Evolutionary conservation across 352 stramenopile species (phyloP).

Genomic region (Phytopythium sindhum): DNA sequence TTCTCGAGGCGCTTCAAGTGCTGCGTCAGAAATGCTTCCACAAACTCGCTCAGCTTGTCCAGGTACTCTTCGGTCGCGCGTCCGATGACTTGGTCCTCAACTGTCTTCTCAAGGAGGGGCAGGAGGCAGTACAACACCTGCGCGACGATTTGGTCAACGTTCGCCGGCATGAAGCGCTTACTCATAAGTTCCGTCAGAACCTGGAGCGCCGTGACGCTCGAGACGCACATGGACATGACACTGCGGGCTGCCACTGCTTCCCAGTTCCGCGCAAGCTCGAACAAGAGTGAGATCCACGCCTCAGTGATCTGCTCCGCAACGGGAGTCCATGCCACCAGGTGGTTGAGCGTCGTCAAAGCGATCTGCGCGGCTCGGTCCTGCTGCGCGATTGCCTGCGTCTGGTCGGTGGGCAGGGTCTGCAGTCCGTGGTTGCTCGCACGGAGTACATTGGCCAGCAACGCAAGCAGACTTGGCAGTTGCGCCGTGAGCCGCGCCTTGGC

Average conservation of each 20-base stretch:
- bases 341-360: slow-evolving; percentile 52
- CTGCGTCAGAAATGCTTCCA: slow-evolving; percentile 70
- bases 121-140: slow-evolving; percentile 52
- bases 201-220: slow-evolving; percentile 55
- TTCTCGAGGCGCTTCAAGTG: slow-evolving; percentile 74
- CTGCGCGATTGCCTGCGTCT: slow-evolving; percentile 12
- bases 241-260: slow-evolving; percentile 19
- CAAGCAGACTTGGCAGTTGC: slow-evolving; percentile 46
- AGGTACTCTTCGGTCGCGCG: slow-evolving; percentile 56
- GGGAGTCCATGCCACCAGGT: slow-evolving; percentile 47
- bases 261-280: slow-evolving; percentile 51
- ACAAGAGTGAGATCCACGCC: slow-evolving; percentile 56
- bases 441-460: slow-evolving; percentile 49
- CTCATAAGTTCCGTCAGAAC: slow-evolving; percentile 60
- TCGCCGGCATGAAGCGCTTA: slow-evolving; percentile 48
- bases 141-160: slow-evolving; percentile 44
- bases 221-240: slow-evolving; percentile 27
- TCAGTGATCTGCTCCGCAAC: slow-evolving; percentile 54
- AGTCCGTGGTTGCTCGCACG: slow-evolving; percentile 38
- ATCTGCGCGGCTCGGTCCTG: slow-evolving; percentile 50
- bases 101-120: slow-evolving; percentile 56
- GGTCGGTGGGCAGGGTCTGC: slow-evolving; percentile 16
- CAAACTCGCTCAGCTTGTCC: slow-evolving; percentile 74
- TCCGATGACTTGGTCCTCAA: slow-evolving; percentile 48
- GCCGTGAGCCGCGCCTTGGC: slow-evolving; percentile 36